phyloP scores from a whole-genome alignment of 2,329 filamentous ascomycete species.

The Diaporthe longicolla region DNA sequence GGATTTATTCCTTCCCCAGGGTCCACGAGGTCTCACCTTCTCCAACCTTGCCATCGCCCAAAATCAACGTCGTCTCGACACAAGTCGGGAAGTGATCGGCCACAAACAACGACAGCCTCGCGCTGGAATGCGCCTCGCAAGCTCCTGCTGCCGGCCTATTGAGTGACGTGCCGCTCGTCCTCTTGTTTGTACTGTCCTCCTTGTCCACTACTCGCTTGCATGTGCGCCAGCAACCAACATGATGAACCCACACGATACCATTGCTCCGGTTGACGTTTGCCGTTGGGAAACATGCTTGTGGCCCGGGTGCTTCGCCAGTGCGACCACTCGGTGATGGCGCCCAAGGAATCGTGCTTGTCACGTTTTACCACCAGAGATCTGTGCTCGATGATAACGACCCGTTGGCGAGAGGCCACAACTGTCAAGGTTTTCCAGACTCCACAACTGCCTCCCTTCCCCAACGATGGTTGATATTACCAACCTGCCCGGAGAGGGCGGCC shows the following conservation, averaged over 20 bases:
- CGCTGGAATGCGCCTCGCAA: conserved; percentile 37
- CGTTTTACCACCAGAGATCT: conserved; percentile 40
- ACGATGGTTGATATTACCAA: not conserved
- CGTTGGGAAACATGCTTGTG: conserved; percentile 34
- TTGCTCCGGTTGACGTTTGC: conserved; percentile 20
- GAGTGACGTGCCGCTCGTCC: conserved; percentile 40
- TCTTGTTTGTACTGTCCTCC: not conserved
- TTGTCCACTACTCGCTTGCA: conserved; percentile 37
- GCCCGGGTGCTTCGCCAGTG: conserved; percentile 38
- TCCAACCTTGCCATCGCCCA: conserved; percentile 25
- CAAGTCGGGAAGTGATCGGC: conserved; percentile 29
- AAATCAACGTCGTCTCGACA: conserved; percentile 29
- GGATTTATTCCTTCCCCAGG: conserved; percentile 33
- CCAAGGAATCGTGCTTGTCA: conserved; percentile 42
- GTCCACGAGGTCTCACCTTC: conserved; percentile 39
- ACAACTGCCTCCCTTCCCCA: not conserved
- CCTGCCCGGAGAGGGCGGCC: not conserved
- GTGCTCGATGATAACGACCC: conserved; percentile 27
- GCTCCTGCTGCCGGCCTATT: conserved; percentile 34
- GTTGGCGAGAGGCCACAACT: conserved; percentile 26
- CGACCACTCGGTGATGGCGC: conserved; percentile 38
- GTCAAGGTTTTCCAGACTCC: not conserved
- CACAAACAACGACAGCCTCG: conserved; percentile 35
- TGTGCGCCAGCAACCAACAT: conserved; percentile 24
- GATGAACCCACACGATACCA: conserved; percentile 26